phyloP scores from a whole-genome alignment of 1,284 basidiomycete species.

The Termitomyces sp. region DNA sequence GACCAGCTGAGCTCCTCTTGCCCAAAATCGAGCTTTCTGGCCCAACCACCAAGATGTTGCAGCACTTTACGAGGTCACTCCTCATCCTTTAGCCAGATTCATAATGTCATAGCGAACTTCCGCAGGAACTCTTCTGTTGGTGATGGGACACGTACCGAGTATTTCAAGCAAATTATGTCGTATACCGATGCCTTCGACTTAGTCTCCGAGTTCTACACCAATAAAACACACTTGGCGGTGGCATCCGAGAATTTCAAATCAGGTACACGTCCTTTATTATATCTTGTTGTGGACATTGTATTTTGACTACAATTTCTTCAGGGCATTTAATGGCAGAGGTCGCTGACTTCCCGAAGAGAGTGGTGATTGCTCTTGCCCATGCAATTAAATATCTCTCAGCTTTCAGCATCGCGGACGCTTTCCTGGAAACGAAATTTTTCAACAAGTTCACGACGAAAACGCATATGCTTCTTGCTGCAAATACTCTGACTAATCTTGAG shows the following conservation, averaged over 20 bases:
- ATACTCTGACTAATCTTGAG: slow-evolving; percentile 87
- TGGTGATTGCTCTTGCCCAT: slow-evolving; percentile 74
- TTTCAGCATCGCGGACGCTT: slow-evolving; percentile 74
- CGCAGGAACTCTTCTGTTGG: slow-evolving; percentile 35
- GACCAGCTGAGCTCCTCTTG: slow-evolving; percentile 81
- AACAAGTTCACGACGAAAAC: slow-evolving; percentile 71
- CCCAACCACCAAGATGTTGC: slow-evolving; percentile 75
- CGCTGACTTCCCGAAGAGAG: slow-evolving; percentile 67
- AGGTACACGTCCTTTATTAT: slow-evolving; percentile 27
- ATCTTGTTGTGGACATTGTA: background rate
- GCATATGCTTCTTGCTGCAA: slow-evolving; percentile 87
- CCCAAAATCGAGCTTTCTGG: slow-evolving; percentile 59
- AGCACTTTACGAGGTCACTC: slow-evolving; percentile 58
- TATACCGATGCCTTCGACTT: slow-evolving; percentile 73
- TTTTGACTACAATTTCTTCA: slow-evolving; percentile 19
- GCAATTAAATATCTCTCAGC: slow-evolving; percentile 72
- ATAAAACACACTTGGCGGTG: slow-evolving; percentile 34
- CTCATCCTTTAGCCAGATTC: background rate
- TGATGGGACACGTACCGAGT: slow-evolving; percentile 53
- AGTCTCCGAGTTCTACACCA: slow-evolving; percentile 70
- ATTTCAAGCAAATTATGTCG: slow-evolving; percentile 49
- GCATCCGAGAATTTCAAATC: slow-evolving; percentile 46
- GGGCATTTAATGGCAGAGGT: slow-evolving; percentile 60
- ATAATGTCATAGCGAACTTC: slow-evolving; percentile 7
- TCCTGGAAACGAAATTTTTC: slow-evolving; percentile 75